Percentiles rank a stretch among this genome's conserved stretches.
Conservation (phyloP, 495 filamentous ascomycete species). For the Neurospora sp. region DNA sequence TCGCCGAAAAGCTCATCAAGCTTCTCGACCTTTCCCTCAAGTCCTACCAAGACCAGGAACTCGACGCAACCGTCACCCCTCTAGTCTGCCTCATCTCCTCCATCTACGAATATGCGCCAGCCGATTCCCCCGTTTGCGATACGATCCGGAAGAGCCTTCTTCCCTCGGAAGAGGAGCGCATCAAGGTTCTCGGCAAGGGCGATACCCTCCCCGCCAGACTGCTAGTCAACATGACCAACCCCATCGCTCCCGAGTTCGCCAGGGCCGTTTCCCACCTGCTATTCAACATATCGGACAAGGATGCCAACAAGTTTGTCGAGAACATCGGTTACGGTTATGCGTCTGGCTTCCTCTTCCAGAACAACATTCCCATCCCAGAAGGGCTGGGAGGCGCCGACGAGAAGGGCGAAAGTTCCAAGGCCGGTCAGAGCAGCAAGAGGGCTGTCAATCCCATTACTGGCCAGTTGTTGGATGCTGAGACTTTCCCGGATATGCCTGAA, state of each 20-base stretch:
- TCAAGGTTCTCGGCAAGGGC: constrained; percentile 63
- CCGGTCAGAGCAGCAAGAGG: constrained; percentile 13
- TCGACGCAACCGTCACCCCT: constrained; percentile 60
- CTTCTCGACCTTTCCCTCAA: constrained; percentile 60
- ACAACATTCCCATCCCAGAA: constrained; percentile 66
- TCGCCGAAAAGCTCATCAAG: constrained; percentile 60
- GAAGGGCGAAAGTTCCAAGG: neutral
- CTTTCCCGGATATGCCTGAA: constrained; percentile 41
- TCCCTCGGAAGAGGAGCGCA: constrained; percentile 71
- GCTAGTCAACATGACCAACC: constrained; percentile 67
- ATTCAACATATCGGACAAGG: constrained; percentile 75
- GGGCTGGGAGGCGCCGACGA: neutral
- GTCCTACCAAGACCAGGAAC: constrained; percentile 49
- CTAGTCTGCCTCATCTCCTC: constrained; percentile 61
- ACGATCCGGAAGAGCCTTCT: constrained; percentile 60
- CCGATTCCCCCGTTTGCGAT: constrained; percentile 33
- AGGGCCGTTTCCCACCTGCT: constrained; percentile 69
- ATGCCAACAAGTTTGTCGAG: constrained; percentile 59
- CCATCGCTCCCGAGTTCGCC: constrained; percentile 57
- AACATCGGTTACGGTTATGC: constrained; percentile 91
- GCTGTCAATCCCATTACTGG: constrained; percentile 82
- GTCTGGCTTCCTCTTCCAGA: constrained; percentile 75
- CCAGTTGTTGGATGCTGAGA: constrained; percentile 66
- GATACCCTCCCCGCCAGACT: constrained; percentile 67
- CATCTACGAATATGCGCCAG: constrained; percentile 64